Evolutionary conservation across 371 early-diverging fungal genomes (phyloP).

Genomic region (Chytridium lagenaria): DNA sequence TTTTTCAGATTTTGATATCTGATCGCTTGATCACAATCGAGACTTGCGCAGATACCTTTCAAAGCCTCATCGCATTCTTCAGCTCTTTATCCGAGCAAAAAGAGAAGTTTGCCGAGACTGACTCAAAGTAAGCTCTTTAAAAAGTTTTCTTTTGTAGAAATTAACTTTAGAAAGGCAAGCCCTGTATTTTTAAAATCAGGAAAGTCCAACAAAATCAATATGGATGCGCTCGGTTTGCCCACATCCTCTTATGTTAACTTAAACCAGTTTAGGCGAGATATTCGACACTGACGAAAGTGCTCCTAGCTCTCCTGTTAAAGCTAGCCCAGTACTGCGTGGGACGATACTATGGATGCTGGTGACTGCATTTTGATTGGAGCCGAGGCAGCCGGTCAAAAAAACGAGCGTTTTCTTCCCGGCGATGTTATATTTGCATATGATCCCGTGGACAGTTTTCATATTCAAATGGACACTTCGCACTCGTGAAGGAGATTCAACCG

Average conservation of each 20-base stretch:
- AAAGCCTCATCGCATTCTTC: conserved; percentile 65
- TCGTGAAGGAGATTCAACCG: conserved; percentile 47
- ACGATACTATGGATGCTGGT: not conserved
- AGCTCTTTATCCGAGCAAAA: conserved; percentile 21
- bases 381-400: not conserved
- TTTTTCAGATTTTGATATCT: conserved; percentile 59
- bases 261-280: not conserved
- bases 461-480: conserved; percentile 73
- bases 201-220: conserved; percentile 2
- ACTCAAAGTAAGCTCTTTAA: not conserved
- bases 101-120: not conserved
- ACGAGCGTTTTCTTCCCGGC: not conserved
- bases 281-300: not conserved
- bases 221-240: conserved; percentile 7
- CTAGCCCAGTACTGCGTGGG: not conserved
- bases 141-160: not conserved
- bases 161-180: not conserved
- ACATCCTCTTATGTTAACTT: not conserved
- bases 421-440: conserved; percentile 27
- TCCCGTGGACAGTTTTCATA: conserved; percentile 48
- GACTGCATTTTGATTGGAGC: conserved; percentile 18
- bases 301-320: not conserved
- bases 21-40: conserved; percentile 71
- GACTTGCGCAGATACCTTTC: conserved; percentile 78
- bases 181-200: not conserved